Base-by-base conservation (phyloP, 257 asterid species). In the Salvia miltiorrhiza region DNA sequence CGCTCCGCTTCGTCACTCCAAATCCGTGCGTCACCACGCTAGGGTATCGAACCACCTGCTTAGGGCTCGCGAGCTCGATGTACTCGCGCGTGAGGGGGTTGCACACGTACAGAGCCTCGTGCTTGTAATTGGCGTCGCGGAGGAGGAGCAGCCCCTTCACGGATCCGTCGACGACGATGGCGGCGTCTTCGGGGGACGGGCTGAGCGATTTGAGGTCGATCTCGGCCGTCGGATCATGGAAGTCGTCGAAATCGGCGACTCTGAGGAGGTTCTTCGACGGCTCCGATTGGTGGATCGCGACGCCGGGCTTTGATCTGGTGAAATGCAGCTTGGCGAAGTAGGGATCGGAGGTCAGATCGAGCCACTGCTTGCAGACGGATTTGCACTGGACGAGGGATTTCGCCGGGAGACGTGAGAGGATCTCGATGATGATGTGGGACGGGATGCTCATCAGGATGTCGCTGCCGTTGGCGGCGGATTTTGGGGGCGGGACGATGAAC, bases 11-110 rank as follows among this genome's bases (percentile, higher is more conserved):
- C 11, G 78, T 35, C 1, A 71, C 59, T 2, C 84, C 83, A 20
- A 83, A 86, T 4, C 87, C 92, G 49, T 73, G 79, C 0, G 71
- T 75, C 0, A 78, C 77, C 3, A 67, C 44, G 16, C 54, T 26
- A 0, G 87, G 87, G 40, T 73, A 75, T 4, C 69, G 50, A 14
- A 74, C 65, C 6, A 30, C 12, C 7, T 61, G 48, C 0, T 76
- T 24, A 3, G 81, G 70, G 40, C 28, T 39, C 0, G 80, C 83
- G 6, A 83, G 77, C 16, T 58, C 16, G 3, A 79, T 20, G 26
- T 55, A 83, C 49, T 86, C 84, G 8, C 80, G 84, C 0, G 84
- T 83, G 21, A 74, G 74, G 0, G 84, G 89, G 52, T 86, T 86
- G 63, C 87, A 80, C 19, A 81, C 35, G 56, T 73, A 74, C 14